These are phyloP conservation scores for Handroanthus guayacan DNA, from an alignment of 257 asterid species.

Conservation along the genomic window DNA sequence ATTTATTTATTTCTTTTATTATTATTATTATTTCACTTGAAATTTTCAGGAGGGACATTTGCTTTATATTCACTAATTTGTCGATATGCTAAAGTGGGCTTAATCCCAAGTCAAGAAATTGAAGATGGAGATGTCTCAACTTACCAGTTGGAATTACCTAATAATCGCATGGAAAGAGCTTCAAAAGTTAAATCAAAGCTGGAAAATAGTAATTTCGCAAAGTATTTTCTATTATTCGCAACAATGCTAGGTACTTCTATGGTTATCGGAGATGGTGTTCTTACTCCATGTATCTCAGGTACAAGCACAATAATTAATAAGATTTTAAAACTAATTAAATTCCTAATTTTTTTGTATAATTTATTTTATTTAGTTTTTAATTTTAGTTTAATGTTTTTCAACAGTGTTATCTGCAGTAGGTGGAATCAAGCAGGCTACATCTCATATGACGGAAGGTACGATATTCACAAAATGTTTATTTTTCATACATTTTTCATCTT, in stretches of 20 bases:
- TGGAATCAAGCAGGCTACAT: constrained; percentile 55
- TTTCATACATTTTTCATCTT: no score
- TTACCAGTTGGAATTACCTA: constrained; percentile 48
- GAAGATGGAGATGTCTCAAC: constrained; percentile 64
- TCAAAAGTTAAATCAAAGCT: constrained; percentile 43
- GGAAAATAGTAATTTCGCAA: constrained; percentile 50
- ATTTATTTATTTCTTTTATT: neutral
- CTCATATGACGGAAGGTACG: constrained; percentile 49
- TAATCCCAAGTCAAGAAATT: constrained; percentile 53
- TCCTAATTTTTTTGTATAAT: neutral
- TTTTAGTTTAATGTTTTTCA: constrained; percentile 20
- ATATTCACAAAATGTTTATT: no score
- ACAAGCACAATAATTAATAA: neutral
- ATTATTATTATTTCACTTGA: neutral
- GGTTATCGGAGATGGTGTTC: constrained; percentile 91
- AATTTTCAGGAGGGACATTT: constrained; percentile 73
- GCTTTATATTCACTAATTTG: constrained; percentile 75
- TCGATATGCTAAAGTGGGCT: constrained; percentile 63
- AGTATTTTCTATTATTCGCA: constrained; percentile 47
- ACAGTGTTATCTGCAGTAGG: constrained; percentile 69
- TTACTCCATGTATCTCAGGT: constrained; percentile 85
- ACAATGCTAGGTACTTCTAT: constrained; percentile 84
- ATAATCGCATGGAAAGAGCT: constrained; percentile 41
- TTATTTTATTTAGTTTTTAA: neutral
- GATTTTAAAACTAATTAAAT: neutral